These are phyloP conservation scores for Daedalea quercina DNA, from an alignment of 768 basidiomycete genomes.

Conservation along the genomic window DNA sequence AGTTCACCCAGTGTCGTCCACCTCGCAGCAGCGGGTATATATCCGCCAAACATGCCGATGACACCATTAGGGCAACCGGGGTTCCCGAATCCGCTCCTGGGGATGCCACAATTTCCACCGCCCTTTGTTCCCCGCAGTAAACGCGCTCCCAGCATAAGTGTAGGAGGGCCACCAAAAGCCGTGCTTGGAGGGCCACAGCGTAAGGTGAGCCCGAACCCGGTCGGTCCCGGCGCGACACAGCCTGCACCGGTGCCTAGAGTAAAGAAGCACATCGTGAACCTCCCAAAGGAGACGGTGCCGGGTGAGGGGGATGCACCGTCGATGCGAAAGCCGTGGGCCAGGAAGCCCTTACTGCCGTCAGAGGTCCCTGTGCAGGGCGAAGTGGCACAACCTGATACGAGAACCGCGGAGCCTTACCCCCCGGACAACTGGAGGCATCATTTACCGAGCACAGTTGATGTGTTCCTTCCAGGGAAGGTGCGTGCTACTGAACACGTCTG, in stretches of 20 bases:
- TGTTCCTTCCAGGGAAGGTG: constrained; percentile 80
- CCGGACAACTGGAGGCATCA: constrained; percentile 52
- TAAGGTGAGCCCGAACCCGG: constrained; percentile 64
- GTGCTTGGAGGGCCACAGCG: constrained; percentile 73
- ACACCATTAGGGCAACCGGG: constrained; percentile 58
- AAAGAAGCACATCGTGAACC: constrained; percentile 64
- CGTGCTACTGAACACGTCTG: constrained; percentile 8
- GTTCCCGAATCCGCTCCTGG: constrained; percentile 43
- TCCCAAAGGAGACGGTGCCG: constrained; percentile 60
- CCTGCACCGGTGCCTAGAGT: constrained; percentile 31
- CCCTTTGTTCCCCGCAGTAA: constrained; percentile 57
- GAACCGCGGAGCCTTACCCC: constrained; percentile 52
- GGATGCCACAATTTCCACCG: constrained; percentile 22
- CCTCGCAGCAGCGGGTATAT: constrained; percentile 53
- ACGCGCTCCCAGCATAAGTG: constrained; percentile 58
- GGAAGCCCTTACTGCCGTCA: constrained; percentile 42
- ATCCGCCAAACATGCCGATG: constrained; percentile 46
- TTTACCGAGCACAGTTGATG: constrained; percentile 67
- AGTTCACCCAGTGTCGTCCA: constrained; percentile 57
- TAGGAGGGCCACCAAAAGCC: constrained; percentile 87
- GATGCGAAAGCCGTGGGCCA: constrained; percentile 50
- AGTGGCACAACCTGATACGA: constrained; percentile 25
- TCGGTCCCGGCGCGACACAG: constrained; percentile 23
- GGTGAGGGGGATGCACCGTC: constrained; percentile 29
- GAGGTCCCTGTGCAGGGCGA: constrained; percentile 25